A percentile compares a stretch with the other conserved stretches of the same genome.
These are phyloP conservation scores for Pseudocercospora macadamiae DNA, from an alignment of 2,329 filamentous ascomycete genomes.

Conservation along the genomic window DNA sequence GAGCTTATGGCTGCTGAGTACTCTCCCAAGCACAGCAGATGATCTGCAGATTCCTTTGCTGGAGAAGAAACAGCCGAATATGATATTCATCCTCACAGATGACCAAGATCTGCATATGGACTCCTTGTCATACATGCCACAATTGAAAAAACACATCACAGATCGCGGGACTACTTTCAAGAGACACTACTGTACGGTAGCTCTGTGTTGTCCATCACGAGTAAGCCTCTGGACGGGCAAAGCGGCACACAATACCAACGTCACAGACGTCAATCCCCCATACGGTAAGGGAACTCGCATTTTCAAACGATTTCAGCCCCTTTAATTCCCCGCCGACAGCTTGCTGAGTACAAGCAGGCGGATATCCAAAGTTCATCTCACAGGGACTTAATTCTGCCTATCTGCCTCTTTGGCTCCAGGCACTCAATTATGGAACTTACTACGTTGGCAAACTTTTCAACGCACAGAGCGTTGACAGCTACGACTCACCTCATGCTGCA, in stretches of 20 bases:
- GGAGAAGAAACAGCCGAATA: constrained; percentile 52
- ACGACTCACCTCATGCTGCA: constrained; percentile 58
- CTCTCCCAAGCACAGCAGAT: background rate
- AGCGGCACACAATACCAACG: constrained; percentile 71
- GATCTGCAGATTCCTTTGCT: background rate
- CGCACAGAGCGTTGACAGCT: constrained; percentile 63
- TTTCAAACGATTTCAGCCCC: background rate
- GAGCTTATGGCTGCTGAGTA: background rate
- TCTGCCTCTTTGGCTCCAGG: constrained; percentile 71
- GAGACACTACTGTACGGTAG: constrained; percentile 68
- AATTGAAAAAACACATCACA: constrained; percentile 58
- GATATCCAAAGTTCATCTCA: constrained; percentile 67
- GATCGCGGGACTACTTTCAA: constrained; percentile 62
- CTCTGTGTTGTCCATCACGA: constrained; percentile 69
- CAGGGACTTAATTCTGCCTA: constrained; percentile 69
- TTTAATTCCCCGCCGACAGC: too few relatives aligned
- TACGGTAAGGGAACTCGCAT: constrained; percentile 47
- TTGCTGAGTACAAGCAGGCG: constrained; percentile 41
- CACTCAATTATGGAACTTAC: constrained; percentile 70
- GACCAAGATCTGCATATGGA: constrained; percentile 67
- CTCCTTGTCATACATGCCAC: constrained; percentile 64
- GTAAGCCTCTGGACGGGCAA: constrained; percentile 68
- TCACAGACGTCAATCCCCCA: constrained; percentile 61
- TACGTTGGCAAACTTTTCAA: constrained; percentile 77
- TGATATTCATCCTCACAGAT: constrained; percentile 69